Conservation (phyloP, 345 rosid species). For the Toxicodendron radicans region DNA sequence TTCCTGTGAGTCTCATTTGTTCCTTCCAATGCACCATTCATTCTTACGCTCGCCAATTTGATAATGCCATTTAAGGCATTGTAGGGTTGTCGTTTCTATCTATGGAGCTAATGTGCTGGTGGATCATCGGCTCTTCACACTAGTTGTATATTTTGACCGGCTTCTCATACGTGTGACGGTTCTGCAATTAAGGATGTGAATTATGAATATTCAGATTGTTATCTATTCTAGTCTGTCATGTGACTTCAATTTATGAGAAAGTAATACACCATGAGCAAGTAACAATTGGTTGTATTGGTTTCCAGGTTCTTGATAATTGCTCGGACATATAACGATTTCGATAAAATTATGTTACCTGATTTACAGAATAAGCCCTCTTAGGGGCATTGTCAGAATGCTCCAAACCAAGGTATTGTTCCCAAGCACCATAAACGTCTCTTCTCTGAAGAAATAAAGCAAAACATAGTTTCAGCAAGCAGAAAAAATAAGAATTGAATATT, state of each 20-base stretch:
- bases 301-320: not conserved
- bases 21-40: slow-evolving; percentile 16
- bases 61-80: slow-evolving; percentile 11
- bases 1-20: slow-evolving; percentile 12
- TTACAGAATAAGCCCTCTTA: slow-evolving; percentile 69
- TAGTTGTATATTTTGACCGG: slow-evolving; percentile 64
- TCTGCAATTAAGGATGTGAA: slow-evolving; percentile 34
- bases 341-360: slow-evolving; percentile 49
- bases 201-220: not conserved
- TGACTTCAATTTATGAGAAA: not conserved
- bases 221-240: not conserved
- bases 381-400: slow-evolving; percentile 88
- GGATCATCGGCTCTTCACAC: slow-evolving; percentile 27
- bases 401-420: slow-evolving; percentile 94
- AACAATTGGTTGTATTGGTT: not conserved
- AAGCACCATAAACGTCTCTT: slow-evolving; percentile 76
- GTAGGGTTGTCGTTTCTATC: slow-evolving; percentile 14
- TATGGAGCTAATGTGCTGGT: slow-evolving; percentile 7
- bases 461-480: not conserved
- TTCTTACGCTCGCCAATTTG: slow-evolving; percentile 8
- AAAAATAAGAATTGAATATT: not conserved
- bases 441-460: slow-evolving; percentile 33
- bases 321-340: not conserved
- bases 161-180: slow-evolving; percentile 60
- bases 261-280: not conserved